A percentile compares a stretch with the other conserved stretches of the same genome.
phyloP scores from a whole-genome alignment of 805 yeast species.

The Cyberlindnera euphorbiae region DNA sequence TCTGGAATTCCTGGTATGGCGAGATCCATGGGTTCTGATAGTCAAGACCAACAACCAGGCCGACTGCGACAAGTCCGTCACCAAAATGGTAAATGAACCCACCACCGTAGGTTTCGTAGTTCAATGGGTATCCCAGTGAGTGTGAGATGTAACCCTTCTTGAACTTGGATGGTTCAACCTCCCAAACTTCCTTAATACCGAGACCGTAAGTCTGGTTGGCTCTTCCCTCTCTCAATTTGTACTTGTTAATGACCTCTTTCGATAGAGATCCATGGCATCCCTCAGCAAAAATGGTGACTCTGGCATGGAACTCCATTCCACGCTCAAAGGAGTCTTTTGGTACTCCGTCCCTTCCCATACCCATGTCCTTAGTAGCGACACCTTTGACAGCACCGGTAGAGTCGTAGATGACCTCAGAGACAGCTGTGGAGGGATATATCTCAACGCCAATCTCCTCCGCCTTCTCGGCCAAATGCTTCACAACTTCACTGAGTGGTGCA shows the following conservation, averaged over 20 bases:
- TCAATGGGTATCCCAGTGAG: slow-evolving; percentile 83
- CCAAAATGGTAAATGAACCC: slow-evolving; percentile 98
- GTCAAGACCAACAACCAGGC: slow-evolving; percentile 92
- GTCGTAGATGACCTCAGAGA: slow-evolving; percentile 67
- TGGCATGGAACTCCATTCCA: slow-evolving; percentile 95
- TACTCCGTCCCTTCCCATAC: slow-evolving; percentile 66
- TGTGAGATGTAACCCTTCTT: slow-evolving; percentile 79
- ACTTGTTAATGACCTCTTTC: slow-evolving; percentile 69
- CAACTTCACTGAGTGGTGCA: slow-evolving; percentile 77
- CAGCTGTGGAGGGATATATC: slow-evolving; percentile 85
- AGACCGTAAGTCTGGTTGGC: slow-evolving; percentile 89
- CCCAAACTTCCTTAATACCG: slow-evolving; percentile 97
- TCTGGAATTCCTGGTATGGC: slow-evolving; percentile 94
- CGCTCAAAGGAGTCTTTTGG: slow-evolving; percentile 86
- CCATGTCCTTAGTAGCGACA: slow-evolving; percentile 92
- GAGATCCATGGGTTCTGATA: slow-evolving; percentile 92
- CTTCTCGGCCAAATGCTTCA: slow-evolving; percentile 73
- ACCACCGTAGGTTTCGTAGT: slow-evolving; percentile 80
- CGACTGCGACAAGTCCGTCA: slow-evolving; percentile 85
- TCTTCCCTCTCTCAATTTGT: slow-evolving; percentile 56
- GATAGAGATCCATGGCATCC: slow-evolving; percentile 97
- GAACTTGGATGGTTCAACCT: slow-evolving; percentile 78
- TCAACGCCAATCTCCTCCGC: slow-evolving; percentile 96
- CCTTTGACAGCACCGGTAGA: slow-evolving; percentile 67
- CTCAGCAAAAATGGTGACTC: slow-evolving; percentile 86